phyloP scores from a whole-genome alignment of 805 yeast species.

The Blastobotrys mokoenaii region DNA sequence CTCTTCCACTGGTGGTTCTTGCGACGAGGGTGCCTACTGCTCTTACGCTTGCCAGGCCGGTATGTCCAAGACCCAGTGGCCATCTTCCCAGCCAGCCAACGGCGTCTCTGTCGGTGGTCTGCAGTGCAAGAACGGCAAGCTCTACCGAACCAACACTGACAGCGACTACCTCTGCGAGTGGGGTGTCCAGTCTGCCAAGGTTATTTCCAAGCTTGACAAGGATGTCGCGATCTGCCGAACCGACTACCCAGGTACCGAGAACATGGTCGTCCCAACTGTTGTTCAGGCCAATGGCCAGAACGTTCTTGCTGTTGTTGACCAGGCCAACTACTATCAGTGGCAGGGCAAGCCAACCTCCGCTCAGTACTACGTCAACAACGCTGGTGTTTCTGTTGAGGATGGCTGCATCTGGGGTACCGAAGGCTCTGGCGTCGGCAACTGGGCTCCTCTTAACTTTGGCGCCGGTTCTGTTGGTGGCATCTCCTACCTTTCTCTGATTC shows the following conservation, averaged over 20 bases:
- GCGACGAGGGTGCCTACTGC: conserved; percentile 88
- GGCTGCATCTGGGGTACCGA: conserved; percentile 91
- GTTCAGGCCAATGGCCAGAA: conserved; percentile 57
- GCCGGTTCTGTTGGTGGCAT: conserved; percentile 71
- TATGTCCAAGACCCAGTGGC: conserved; percentile 99
- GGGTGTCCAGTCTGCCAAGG: conserved; percentile 67
- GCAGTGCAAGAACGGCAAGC: conserved; percentile 71
- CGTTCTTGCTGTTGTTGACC: conserved; percentile 74
- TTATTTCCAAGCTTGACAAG: conserved; percentile 52
- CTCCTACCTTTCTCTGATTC: conserved; percentile 82
- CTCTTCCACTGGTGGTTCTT: conserved; percentile 50
- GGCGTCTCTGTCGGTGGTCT: conserved; percentile 96
- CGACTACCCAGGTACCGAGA: conserved; percentile 98
- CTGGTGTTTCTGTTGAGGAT: conserved; percentile 82
- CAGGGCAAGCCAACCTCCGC: conserved; percentile 75
- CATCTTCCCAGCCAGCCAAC: conserved; percentile 70
- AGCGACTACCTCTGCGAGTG: conserved; percentile 72
- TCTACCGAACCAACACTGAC: conserved; percentile 70
- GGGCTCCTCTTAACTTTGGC: conserved; percentile 96
- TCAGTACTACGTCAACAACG: conserved; percentile 95
- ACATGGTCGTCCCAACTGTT: conserved; percentile 92
- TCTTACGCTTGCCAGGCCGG: conserved; percentile 98
- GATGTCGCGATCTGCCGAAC: conserved; percentile 92
- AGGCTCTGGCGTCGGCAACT: conserved; percentile 84
- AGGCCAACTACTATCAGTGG: conserved; percentile 74